Base-by-base conservation (phyloP, 1,284 basidiomycete species). In the Trametes polyzona region DNA sequence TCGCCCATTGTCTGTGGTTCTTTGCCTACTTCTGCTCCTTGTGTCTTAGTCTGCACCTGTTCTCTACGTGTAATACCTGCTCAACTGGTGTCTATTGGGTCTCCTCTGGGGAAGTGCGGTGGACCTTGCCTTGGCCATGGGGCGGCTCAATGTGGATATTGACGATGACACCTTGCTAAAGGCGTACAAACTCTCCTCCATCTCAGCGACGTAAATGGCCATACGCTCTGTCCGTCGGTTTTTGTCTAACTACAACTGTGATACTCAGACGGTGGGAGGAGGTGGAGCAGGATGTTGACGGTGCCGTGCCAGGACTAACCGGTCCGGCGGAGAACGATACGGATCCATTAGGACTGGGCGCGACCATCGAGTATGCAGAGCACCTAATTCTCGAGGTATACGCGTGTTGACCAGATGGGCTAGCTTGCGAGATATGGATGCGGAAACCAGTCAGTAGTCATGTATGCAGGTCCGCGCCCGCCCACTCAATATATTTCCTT, bases 241-340 rank as follows among this genome's bases (percentile, higher is more conserved):
- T 0, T 32, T 10, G 4, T 10, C 44, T 54, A 11, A 44, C 33
- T 5, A 41, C 8, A 11, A 16, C 55, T 30, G 32, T 36, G 3
- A 23, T 23, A 27, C n/a, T n/a, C 42, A 92, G 91, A 62, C 80
- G 86, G 74, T 93, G 90, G 90, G 90, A 93, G 69, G 88, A 91
- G 53, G 78, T 89, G 1, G 87, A 92, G 67, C 84, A 92, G 74
- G 91, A 93, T 56, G 71, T 85, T 21, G 86, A 87, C 67, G 84
- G 88, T 62, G 81, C 86, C 0, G 71, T 89, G 14, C 82, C 86
- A 19, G 84, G 83, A 23, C 76, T 88, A 46, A 76, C 82, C 24
- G 83, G 80, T 40, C 78, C 46, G 69, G 74, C 55, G 77, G 76
- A 77, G 43, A 84, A 83, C 47, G 82, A 79, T 26, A 85, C 86